Conservation (phyloP, 2,329 filamentous ascomycete species). For the Amauroascus niger region DNA sequence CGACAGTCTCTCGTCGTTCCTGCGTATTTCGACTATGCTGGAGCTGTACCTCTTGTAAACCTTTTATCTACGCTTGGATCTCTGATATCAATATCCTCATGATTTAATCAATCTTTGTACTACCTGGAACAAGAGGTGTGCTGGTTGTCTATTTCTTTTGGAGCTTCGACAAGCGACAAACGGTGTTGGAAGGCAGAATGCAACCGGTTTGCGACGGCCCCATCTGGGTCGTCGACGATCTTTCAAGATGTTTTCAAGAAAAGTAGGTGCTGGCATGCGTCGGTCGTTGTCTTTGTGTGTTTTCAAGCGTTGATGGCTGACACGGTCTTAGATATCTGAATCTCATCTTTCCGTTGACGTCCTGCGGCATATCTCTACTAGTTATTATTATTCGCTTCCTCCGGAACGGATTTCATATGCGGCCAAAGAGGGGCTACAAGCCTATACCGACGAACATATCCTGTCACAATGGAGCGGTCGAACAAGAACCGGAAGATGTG, state of each 20-base stretch:
- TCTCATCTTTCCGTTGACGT: slow-evolving; percentile 64
- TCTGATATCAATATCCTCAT: neutral
- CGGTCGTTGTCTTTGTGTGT: neutral
- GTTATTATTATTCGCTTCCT: slow-evolving; percentile 53
- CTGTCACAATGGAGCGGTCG: slow-evolving; percentile 51
- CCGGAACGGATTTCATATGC: slow-evolving; percentile 45
- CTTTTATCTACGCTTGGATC: neutral
- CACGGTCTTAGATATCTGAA: slow-evolving; percentile 50
- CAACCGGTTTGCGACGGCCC: slow-evolving; percentile 49
- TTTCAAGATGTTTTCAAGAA: slow-evolving; percentile 52
- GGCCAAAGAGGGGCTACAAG: slow-evolving; percentile 50
- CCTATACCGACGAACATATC: slow-evolving; percentile 34
- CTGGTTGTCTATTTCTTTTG: neutral
- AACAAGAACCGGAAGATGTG: slow-evolving; percentile 46
- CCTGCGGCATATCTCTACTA: slow-evolving; percentile 60
- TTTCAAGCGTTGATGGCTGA: neutral
- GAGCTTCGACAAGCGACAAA: slow-evolving; percentile 8
- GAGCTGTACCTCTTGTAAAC: neutral
- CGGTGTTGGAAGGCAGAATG: slow-evolving; percentile 31
- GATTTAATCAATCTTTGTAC: neutral
- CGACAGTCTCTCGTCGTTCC: neutral
- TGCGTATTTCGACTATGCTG: neutral
- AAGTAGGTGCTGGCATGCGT: slow-evolving; percentile 31
- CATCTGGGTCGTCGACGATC: slow-evolving; percentile 53
- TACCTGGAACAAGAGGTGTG: neutral